These are phyloP conservation scores for Chlamydomonas sphaeroides DNA, from an alignment of 139 green algal genomes.

Conservation along the genomic window DNA sequence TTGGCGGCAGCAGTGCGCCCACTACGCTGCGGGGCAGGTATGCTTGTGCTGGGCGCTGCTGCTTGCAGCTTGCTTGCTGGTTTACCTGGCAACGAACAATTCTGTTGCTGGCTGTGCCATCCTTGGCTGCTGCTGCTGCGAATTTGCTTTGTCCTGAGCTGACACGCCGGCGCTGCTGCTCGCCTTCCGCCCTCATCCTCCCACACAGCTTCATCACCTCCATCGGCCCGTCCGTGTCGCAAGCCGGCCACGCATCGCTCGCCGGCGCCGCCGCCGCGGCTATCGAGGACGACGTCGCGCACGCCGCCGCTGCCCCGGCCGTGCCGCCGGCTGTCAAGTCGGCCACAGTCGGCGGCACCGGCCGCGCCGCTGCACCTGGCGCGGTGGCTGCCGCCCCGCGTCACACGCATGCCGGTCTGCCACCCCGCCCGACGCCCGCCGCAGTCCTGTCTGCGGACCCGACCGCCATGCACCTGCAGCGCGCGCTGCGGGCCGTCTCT, in stretches of 20 bases:
- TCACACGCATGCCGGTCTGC: slow-evolving; percentile 12
- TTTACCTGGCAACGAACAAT: no score
- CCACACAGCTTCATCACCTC: slow-evolving; percentile 38
- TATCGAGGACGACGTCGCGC: background rate
- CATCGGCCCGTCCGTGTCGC: slow-evolving; percentile 30
- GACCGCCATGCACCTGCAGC: background rate
- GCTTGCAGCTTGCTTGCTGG: no score
- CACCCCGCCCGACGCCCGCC: background rate
- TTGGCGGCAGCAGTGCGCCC: background rate
- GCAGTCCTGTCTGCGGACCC: background rate
- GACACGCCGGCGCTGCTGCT: no score
- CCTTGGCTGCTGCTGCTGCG: no score
- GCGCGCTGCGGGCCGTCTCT: slow-evolving; percentile 22
- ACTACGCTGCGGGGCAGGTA: no score
- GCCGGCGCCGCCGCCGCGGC: background rate
- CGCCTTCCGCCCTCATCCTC: no score
- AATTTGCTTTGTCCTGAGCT: no score
- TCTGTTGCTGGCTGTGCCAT: no score
- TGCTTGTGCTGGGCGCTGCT: no score
- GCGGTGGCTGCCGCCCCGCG: background rate
- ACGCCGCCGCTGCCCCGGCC: background rate
- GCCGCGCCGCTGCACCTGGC: no score
- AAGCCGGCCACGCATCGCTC: slow-evolving; percentile 10
- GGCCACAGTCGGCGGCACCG: background rate
- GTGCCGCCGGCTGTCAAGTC: slow-evolving; percentile 7